A percentile compares a stretch with the other conserved stretches of the same genome.
Conservation (phyloP, 495 filamentous ascomycete species). For the Aspergillus leporis region DNA sequence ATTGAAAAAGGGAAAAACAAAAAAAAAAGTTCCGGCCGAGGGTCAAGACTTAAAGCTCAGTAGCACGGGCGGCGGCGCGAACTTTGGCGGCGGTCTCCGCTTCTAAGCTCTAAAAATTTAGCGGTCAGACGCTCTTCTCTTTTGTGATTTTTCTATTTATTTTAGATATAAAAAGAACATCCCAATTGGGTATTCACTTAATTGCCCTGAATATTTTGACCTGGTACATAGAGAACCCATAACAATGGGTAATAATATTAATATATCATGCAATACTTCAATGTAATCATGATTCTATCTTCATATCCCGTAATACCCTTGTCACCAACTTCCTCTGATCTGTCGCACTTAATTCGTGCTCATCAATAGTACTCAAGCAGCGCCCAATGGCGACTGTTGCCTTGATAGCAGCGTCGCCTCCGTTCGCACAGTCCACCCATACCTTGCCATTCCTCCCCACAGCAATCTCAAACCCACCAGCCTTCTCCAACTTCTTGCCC, state of each 20-base stretch:
- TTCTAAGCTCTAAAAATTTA: neutral
- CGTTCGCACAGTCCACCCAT: conserved; percentile 76
- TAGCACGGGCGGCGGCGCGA: neutral
- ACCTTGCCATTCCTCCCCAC: conserved; percentile 92
- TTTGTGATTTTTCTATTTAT: neutral
- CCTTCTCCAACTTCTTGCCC: conserved; percentile 67
- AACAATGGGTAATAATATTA: neutral
- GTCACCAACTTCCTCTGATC: conserved; percentile 81
- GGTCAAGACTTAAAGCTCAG: neutral
- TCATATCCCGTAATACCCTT: conserved; percentile 58
- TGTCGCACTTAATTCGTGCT: conserved; percentile 61
- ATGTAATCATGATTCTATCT: conserved; percentile 32
- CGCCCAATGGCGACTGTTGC: conserved; percentile 77
- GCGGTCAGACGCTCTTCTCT: neutral
- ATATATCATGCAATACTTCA: neutral
- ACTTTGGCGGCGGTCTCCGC: neutral
- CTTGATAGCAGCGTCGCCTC: conserved; percentile 53
- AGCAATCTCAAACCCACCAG: conserved; percentile 81
- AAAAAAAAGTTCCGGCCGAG: conserved; percentile 7
- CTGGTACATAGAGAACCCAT: neutral
- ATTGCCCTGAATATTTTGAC: neutral
- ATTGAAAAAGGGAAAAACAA: conserved; percentile 7
- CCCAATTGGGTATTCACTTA: neutral
- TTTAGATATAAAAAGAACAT: neutral
- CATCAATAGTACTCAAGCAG: conserved; percentile 75